phyloP scores from a whole-genome alignment of 1,284 basidiomycete genomes.

The Malassezia brasiliensis region DNA sequence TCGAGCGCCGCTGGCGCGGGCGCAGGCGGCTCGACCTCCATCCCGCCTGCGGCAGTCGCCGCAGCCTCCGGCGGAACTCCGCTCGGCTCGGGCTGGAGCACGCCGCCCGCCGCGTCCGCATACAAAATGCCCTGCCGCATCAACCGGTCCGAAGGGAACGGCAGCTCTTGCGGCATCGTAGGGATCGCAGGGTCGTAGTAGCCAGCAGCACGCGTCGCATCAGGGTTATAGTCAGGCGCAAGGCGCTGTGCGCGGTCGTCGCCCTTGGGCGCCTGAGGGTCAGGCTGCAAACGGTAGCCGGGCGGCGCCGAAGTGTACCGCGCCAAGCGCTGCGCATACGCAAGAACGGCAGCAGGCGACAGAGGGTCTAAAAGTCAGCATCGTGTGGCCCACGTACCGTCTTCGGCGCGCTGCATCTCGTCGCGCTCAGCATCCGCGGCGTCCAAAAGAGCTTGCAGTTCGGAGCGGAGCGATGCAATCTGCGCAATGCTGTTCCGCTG shows the following conservation, averaged over 20 bases:
- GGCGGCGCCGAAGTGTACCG: slow-evolving; percentile 32
- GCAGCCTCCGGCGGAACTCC: not conserved
- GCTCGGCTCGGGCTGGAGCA: slow-evolving; percentile 12
- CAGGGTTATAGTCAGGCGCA: slow-evolving; percentile 30
- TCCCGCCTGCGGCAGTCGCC: not conserved
- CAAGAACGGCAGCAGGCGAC: slow-evolving; percentile 18
- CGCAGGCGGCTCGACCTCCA: slow-evolving; percentile 10
- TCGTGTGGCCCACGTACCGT: not conserved
- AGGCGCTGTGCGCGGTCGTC: not conserved
- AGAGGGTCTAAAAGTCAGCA: slow-evolving; percentile 12
- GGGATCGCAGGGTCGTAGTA: slow-evolving; percentile 38
- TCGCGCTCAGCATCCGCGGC: slow-evolving; percentile 19
- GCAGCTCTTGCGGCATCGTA: slow-evolving; percentile 34
- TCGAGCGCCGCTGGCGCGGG: slow-evolving; percentile 13
- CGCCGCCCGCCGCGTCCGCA: slow-evolving; percentile 16
- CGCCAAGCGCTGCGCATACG: slow-evolving; percentile 30
- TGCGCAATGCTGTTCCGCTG: slow-evolving; percentile 23
- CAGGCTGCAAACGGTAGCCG: slow-evolving; percentile 20
- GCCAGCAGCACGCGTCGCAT: slow-evolving; percentile 25
- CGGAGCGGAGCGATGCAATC: slow-evolving; percentile 19
- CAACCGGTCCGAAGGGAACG: slow-evolving; percentile 32
- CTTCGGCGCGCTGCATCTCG: slow-evolving; percentile 23
- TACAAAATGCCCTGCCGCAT: slow-evolving; percentile 38
- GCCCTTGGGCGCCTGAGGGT: not conserved
- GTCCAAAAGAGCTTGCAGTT: slow-evolving; percentile 24